Base-by-base conservation (phyloP, 2,329 filamentous ascomycete species). In the Trichophyton mentagrophytes region DNA sequence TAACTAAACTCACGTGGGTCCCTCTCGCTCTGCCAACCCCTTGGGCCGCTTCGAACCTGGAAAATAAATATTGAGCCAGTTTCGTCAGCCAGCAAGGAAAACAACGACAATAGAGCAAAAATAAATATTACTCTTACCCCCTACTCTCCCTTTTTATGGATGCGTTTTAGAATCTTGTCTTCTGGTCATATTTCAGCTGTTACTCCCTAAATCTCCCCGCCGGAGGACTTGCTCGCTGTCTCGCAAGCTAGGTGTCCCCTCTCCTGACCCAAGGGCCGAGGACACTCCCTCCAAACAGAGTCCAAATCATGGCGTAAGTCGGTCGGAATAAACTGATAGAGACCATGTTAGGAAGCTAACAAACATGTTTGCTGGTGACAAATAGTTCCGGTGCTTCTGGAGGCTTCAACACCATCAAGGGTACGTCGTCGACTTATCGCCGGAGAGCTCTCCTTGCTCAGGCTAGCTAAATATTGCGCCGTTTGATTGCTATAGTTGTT, bases 401-500 rank as follows among this genome's bases (percentile, higher is more conserved):
- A 61, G 66, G 65, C 63, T 70, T 71, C 66, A 80, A 79, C 73
- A 79, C 78, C 69, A 80, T 80, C 66, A 80, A 78, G 74, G 79
- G 80, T 82, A 76, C 71, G 70, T 66, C 61, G 60, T 59, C 58
- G n/a, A 55, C 60, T 57, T 62, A 59, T 60, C 60, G 30, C 5
- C 51, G 11, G 17, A 13, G 2, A 30, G 42, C 40, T 53, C 33
- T 38, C 9, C 33, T 38, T 44, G 40, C 40, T 1, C 40, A 20
- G 27, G 36, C 44, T 27, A 6, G 36, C 44, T 27, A n/a, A 61
- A 55, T 63, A 5, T 58, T 40, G 27, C 51, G 27, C 53, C 33
- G 15, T 44, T 44, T 44, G 40, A 6, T 44, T 44, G 13, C 40
- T 11, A 83, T 66, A 89, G 93, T 99, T 74, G 91, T 99, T 74